Base-by-base conservation (phyloP, 2,329 filamentous ascomycete species). In the Colletotrichum sp. region DNA sequence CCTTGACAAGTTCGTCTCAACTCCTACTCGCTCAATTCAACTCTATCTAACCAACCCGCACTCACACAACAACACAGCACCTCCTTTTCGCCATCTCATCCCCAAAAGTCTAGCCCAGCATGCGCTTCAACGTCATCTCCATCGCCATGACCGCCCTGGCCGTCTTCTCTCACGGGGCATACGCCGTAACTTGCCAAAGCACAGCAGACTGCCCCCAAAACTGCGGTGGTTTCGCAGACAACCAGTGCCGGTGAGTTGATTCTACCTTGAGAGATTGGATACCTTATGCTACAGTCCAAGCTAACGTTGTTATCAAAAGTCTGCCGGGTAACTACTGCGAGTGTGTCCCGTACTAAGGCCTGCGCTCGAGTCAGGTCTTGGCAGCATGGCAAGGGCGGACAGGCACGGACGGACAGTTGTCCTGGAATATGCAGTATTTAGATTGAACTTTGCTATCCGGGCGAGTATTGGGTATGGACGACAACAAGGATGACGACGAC, bases 121-220 rank as follows among this genome's bases (percentile, higher is more conserved):
- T 48, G 34, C 32, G 16, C 12, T 34, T 10, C 9, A 48, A 43
- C 15, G 7, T 65, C 25, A 25, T 28, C 34, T 39, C 32, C 32
- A 48, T 64, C 61, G 61, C 32, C 61, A 39, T 39, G 12, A 27
- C 61, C 34, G 61, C 61, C 9, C 61, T 43, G 32, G 61, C 61
- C 32, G 34, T 39, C 15, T 28, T 65, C 32, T 27, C 61, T 6
- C n/a, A 27, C 8, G 32, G 39, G 2, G 61, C 61, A 22, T 65
- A 39, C 3, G 61, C 61, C 8, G 25, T 22, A 12, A 15, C 16
- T 15, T 12, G 10, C 10, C 12, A 34, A 12, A 36, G 34, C 16
- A 65, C 30, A 22, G 32, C 61, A 8, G 61, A 39, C 25, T 65
- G 22, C 36, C 34, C 61, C 8, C 61, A 48, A 25, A 48, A 65